phyloP scores from a whole-genome alignment of 2,329 filamentous ascomycete genomes.

The Hirsutella rhossiliensis region DNA sequence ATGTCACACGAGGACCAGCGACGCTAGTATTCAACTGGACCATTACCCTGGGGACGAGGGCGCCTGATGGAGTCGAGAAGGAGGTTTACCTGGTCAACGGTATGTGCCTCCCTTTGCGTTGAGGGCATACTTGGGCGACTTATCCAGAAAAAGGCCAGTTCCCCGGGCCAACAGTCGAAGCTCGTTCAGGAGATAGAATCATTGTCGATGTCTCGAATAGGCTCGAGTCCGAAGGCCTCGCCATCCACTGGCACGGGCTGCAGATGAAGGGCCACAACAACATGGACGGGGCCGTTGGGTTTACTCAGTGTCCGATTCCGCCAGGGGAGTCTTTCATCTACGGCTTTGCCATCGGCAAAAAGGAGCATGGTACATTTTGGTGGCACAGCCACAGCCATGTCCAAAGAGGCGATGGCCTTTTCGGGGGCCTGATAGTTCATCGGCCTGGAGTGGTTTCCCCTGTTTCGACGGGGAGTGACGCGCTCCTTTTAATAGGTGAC shows the following conservation, averaged over 20 bases:
- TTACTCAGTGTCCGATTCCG: slow-evolving; percentile 37
- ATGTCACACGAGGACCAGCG: slow-evolving; percentile 4
- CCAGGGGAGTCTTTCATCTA: slow-evolving; percentile 43
- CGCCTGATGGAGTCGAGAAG: slow-evolving; percentile 13
- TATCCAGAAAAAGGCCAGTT: slow-evolving; percentile 32
- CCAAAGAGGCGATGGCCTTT: slow-evolving; percentile 39
- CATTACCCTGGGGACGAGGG: slow-evolving; percentile 5
- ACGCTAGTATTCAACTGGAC: slow-evolving; percentile 10
- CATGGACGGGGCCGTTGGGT: slow-evolving; percentile 48
- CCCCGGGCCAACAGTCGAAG: slow-evolving; percentile 57
- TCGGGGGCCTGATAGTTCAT: slow-evolving; percentile 46
- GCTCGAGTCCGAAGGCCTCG: slow-evolving; percentile 48
- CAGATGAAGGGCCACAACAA: slow-evolving; percentile 60
- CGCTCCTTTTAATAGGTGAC: slow-evolving; percentile 37
- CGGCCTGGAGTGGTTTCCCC: slow-evolving; percentile 23
- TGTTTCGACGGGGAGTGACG: slow-evolving; percentile 25
- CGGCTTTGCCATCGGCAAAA: slow-evolving; percentile 39
- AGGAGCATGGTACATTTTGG: slow-evolving; percentile 44
- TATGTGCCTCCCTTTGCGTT: neutral
- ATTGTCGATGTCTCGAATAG: slow-evolving; percentile 54
- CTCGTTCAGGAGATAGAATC: slow-evolving; percentile 59
- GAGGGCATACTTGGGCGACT: neutral
- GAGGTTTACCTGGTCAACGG: slow-evolving; percentile 13
- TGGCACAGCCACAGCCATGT: slow-evolving; percentile 47
- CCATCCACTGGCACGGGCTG: slow-evolving; percentile 63